Conservation (phyloP, 805 yeast genomes). For the Saccharomycopsis sp. region DNA sequence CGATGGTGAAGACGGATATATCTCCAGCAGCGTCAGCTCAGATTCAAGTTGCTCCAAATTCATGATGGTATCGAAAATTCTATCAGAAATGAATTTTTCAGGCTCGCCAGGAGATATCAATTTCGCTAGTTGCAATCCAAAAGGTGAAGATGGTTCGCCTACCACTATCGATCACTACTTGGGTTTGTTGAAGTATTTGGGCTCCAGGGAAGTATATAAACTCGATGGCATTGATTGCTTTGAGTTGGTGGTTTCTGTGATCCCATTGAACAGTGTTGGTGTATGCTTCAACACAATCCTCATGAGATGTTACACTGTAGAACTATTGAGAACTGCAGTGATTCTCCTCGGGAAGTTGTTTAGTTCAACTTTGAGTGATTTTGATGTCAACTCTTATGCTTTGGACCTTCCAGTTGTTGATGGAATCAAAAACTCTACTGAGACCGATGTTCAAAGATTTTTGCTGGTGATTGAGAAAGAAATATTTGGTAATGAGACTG, state of each 20-base stretch:
- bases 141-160: slow-evolving; percentile 5
- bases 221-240: slow-evolving; percentile 42
- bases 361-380: slow-evolving; percentile 3
- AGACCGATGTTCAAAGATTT: too few species aligned
- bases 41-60: too few species aligned
- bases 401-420: slow-evolving; percentile 24
- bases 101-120: too few species aligned
- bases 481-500: too few species aligned
- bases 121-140: too few species aligned
- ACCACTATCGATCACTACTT: slow-evolving; percentile 23
- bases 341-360: slow-evolving; percentile 22
- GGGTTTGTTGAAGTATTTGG: slow-evolving; percentile 30
- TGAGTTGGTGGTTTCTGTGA: slow-evolving; percentile 39
- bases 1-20: too few species aligned
- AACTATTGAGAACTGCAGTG: slow-evolving; percentile 38
- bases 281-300: slow-evolving; percentile 39
- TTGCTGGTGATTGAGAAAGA: not conserved
- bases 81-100: too few species aligned
- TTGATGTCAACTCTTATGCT: slow-evolving; percentile 8
- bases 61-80: too few species aligned
- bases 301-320: slow-evolving; percentile 41
- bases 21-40: too few species aligned
- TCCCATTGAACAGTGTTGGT: slow-evolving; percentile 40
- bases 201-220: slow-evolving; percentile 29
- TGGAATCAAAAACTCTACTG: too few species aligned